phyloP scores from a whole-genome alignment of 495 filamentous ascomycete species.

The Neurospora tetrasperma region DNA sequence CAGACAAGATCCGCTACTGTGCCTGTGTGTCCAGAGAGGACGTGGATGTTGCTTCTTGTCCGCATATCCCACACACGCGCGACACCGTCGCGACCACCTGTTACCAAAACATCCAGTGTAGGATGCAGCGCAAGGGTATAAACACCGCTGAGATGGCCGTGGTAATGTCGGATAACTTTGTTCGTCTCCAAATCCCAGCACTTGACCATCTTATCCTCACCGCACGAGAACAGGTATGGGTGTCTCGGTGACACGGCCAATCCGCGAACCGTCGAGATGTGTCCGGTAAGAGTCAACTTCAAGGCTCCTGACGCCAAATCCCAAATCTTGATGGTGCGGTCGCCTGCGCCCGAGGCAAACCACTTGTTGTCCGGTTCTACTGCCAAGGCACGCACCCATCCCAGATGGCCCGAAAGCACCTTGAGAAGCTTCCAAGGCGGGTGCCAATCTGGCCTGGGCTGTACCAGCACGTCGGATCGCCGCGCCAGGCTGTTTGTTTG shows the following conservation, averaged over 20 bases:
- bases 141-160: constrained; percentile 93
- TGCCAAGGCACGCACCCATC: constrained; percentile 87
- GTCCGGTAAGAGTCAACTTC: constrained; percentile 82
- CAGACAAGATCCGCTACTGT: constrained; percentile 84
- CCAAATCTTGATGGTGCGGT: constrained; percentile 99
- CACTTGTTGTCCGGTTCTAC: constrained; percentile 95
- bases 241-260: constrained; percentile 88
- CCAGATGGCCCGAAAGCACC: constrained; percentile 91
- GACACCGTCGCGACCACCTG: constrained; percentile 88
- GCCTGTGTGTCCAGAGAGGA: constrained; percentile 77
- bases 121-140: constrained; percentile 88
- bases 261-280: constrained; percentile 93
- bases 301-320: constrained; percentile 79
- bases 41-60: constrained; percentile 88
- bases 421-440: constrained; percentile 97
- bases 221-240: constrained; percentile 95
- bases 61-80: constrained; percentile 98
- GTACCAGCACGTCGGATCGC: constrained; percentile 51
- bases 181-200: constrained; percentile 99
- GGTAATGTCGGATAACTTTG: constrained; percentile 97
- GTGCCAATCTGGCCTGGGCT: constrained; percentile 85
- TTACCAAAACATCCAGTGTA: constrained; percentile 87
- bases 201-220: constrained; percentile 99
- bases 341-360: constrained; percentile 94
- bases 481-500: constrained; percentile 47